Evolutionary conservation across 2,329 filamentous ascomycete genomes (phyloP), one percentile per base, ranked within the genome.

Genomic region (Fusarium sp.): DNA sequence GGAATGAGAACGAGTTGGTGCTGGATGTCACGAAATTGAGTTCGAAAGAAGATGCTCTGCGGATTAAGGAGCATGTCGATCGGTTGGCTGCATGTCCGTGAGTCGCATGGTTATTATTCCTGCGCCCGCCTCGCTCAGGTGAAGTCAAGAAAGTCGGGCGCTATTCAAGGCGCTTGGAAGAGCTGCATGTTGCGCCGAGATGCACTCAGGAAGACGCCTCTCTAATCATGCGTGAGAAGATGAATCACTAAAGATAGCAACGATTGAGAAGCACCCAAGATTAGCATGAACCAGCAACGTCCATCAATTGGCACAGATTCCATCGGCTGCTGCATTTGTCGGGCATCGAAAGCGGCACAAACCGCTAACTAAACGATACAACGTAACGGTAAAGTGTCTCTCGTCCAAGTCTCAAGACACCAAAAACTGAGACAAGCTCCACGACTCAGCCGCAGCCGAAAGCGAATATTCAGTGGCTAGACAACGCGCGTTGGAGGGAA

Each of bases 1-100:
- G 24, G 20, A 1, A 18, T 0, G 24, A n/a, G 9, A 51, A 0
- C 2, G 26, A 51, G 15, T 30, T 51, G 42, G 32, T 38, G 20
- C 20, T 51, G 3, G 32, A 59, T 28, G 20, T 59, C 24, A 51
- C 32, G 15, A n/a, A 51, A 11, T 20, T 51, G 56, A 38, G 32
- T 59, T 18, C 24, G 6, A 15, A 20, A 4, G 24, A 51, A 26
- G 42, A 32, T 38, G 42, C 42, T 28, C 3, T 30, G 42, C 8
- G 24, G 8, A 51, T 59, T 17, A 2, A 38, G 28, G 32, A 28
- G 24, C 24, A 59, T 38, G 42, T 51, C 8, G 11, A 28, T 51
- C 24, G 6, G 20, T 0, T 51, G 20, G 22, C 24, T 58, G 17
- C 38, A 32, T 18, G 36, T 24, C 36, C 14, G 24, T 54, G 32